A percentile compares a stretch with the other conserved stretches of the same genome.
Conservation (phyloP, 768 basidiomycete genomes). For the Daedaleopsis nitida region DNA sequence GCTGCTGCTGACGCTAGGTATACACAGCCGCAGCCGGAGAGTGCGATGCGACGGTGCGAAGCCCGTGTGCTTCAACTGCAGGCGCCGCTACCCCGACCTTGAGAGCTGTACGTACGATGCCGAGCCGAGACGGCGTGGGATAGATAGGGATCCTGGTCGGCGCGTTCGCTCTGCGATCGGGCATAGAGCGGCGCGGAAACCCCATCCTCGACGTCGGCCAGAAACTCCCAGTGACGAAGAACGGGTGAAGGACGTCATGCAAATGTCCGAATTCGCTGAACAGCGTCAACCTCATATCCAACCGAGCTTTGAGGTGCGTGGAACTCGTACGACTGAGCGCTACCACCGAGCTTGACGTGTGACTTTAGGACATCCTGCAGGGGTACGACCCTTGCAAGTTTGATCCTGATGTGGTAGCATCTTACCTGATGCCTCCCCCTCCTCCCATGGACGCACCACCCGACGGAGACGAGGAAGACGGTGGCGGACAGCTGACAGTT, state of each 20-base stretch:
- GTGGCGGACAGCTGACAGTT: conserved; percentile 1
- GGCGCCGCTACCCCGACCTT: conserved; percentile 40
- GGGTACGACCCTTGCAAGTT: background rate
- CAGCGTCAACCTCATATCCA: background rate
- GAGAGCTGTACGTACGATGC: conserved; percentile 65
- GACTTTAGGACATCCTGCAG: background rate
- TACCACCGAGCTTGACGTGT: too few relatives aligned
- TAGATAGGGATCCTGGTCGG: conserved; percentile 75
- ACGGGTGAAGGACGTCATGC: background rate
- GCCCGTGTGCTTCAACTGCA: conserved; percentile 73
- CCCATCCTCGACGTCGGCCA: conserved; percentile 21
- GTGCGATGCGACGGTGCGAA: conserved; percentile 83
- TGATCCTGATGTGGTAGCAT: background rate
- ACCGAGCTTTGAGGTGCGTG: background rate
- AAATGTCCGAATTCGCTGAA: background rate
- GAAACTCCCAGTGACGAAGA: background rate
- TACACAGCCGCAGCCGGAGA: conserved; percentile 67
- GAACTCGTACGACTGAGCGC: background rate
- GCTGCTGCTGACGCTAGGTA: too few relatives aligned
- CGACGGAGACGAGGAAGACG: background rate
- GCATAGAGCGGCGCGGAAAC: conserved; percentile 36
- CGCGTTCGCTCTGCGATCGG: conserved; percentile 58
- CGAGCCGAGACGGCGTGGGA: conserved; percentile 77
- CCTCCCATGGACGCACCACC: background rate
- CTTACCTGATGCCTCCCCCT: background rate